phyloP scores from a whole-genome alignment of 345 rosid species.

The Lumnitzera littorea region DNA sequence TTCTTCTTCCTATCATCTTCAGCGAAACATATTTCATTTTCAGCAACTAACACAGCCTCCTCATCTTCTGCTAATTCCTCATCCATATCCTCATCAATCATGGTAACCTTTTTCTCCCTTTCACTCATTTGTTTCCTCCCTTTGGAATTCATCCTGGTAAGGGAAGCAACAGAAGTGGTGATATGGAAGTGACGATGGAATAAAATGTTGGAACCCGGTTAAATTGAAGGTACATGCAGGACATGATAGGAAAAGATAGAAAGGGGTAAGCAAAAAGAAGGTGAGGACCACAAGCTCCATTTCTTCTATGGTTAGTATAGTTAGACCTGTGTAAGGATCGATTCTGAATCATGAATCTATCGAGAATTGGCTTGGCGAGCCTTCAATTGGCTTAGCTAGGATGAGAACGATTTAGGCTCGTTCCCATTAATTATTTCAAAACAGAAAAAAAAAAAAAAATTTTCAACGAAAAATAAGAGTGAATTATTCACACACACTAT shows the following conservation, averaged over 20 bases:
- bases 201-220: conserved; percentile 1
- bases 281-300: conserved; percentile 10
- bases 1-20: conserved; percentile 38
- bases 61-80: conserved; percentile 49
- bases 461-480: too few species aligned
- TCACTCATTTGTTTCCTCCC: conserved; percentile 23
- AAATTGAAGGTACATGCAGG: conserved; percentile 6
- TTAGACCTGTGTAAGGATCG: too few species aligned
- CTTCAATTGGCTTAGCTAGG: too few species aligned
- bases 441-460: too few species aligned
- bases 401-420: too few species aligned
- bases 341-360: too few species aligned
- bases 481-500: too few species aligned
- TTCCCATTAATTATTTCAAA: too few species aligned
- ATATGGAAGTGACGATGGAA: conserved; percentile 2
- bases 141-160: conserved; percentile 28
- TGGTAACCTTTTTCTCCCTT: conserved; percentile 15
- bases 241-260: conserved; percentile 5
- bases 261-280: conserved; percentile 1
- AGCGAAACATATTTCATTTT: conserved; percentile 8
- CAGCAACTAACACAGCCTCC: conserved; percentile 10
- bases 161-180: not conserved
- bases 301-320: not conserved
- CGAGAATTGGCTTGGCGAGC: too few species aligned
- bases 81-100: conserved; percentile 43